Evolutionary conservation across 2,329 filamentous ascomycete genomes (phyloP), one percentile per base, ranked within the genome.

Genomic region (Colletotrichum sp.): DNA sequence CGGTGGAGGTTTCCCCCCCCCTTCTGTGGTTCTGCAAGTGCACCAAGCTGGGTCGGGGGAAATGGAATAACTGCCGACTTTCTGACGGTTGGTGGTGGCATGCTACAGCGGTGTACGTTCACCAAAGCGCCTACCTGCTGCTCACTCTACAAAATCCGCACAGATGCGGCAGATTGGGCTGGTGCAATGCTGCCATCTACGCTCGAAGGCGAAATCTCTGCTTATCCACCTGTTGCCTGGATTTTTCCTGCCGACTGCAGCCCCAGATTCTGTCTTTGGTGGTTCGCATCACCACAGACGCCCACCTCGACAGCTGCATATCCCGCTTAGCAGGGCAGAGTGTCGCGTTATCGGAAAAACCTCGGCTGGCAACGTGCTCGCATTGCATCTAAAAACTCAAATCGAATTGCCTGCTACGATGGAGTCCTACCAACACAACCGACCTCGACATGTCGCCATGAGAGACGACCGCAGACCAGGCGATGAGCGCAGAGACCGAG

Each of bases 401-500:
- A 78, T 67, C 72, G 65, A 48, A 67, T 76, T 61, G 69, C 66
- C 70, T 66, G 56, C 66, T 60, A 60, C 68, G 32, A 78, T 78
- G 75, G 75, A 62, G 71, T 66, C 68, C 68, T 67, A 61, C 68
- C 68, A 75, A 43, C 60, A 62, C 66, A 77, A 75, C 69, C 71
- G 76, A 69, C 56, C 73, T 72, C 83, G 83, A 81, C 79, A 85
- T 85, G 83, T 83, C 82, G 83, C 82, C 80, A 85, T 85, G 83
- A 85, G 83, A 84, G 82, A 84, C 82, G 84, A 82, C 79, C 84
- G 83, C 83, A 84, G 82, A 83, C 80, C 82, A 82, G 83, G 81
- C 79, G 81, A 84, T 78, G 83, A 84, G 76, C 83, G 83, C 80
- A 84, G 83, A 85, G 83, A 85, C 77, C 82, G 83, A 83, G 83